These are phyloP conservation scores for Fusarium pseudocircinatum DNA, from an alignment of 2,329 filamentous ascomycete species.

Conservation along the genomic window DNA sequence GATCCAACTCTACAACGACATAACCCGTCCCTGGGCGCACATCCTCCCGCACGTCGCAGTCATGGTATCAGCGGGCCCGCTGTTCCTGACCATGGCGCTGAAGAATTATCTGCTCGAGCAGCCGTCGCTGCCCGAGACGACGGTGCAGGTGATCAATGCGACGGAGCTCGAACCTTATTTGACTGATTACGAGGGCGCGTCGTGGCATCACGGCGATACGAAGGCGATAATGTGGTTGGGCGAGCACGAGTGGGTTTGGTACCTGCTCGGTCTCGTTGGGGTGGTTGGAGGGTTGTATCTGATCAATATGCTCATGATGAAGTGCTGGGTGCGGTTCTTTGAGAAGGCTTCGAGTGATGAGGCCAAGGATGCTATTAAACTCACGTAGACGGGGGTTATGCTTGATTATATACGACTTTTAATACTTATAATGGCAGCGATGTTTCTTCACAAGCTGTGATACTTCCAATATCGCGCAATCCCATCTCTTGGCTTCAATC, in stretches of 20 bases:
- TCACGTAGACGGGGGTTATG: slow-evolving; percentile 21
- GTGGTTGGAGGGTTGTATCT: slow-evolving; percentile 26
- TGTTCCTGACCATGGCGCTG: slow-evolving; percentile 81
- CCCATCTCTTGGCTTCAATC: too few relatives aligned
- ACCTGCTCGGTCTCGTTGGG: slow-evolving; percentile 42
- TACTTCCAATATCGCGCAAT: background rate
- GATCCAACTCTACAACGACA: slow-evolving; percentile 69
- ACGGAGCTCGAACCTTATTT: slow-evolving; percentile 45
- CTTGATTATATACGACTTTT: slow-evolving; percentile 15
- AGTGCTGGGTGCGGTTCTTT: slow-evolving; percentile 17
- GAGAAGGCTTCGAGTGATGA: slow-evolving; percentile 17
- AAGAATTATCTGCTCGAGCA: slow-evolving; percentile 72
- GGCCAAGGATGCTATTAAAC: slow-evolving; percentile 32
- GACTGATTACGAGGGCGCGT: slow-evolving; percentile 51
- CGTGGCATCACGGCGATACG: slow-evolving; percentile 59
- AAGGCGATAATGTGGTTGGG: slow-evolving; percentile 60
- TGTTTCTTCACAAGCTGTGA: background rate
- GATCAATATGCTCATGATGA: slow-evolving; percentile 25
- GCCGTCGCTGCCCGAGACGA: slow-evolving; percentile 44
- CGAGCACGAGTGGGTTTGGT: slow-evolving; percentile 47
- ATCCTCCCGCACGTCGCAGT: slow-evolving; percentile 77
- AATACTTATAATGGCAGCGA: slow-evolving; percentile 22
- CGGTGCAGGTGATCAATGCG: slow-evolving; percentile 44
- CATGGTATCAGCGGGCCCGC: slow-evolving; percentile 80
- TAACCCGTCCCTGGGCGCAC: slow-evolving; percentile 67